Conservation (phyloP, 2,329 filamentous ascomycete genomes). For the Metarhizium rileyi region DNA sequence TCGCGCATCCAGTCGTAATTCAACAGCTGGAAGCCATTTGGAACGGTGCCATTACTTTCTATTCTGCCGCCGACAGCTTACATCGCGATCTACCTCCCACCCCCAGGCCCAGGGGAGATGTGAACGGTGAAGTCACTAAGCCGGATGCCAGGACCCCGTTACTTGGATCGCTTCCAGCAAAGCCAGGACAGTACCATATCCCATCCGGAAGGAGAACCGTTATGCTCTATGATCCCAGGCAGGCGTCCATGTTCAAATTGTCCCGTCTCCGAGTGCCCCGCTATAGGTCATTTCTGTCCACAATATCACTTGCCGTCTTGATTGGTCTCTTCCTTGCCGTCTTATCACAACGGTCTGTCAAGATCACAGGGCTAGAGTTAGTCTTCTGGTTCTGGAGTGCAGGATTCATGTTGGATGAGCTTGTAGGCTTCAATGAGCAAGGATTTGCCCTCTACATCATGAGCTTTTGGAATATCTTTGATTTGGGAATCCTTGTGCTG, state of each 20-base stretch:
- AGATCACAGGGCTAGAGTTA: conserved; percentile 76
- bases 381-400: conserved; percentile 98
- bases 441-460: conserved; percentile 94
- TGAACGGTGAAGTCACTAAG: conserved; percentile 21
- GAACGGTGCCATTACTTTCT: conserved; percentile 92
- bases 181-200: conserved; percentile 21
- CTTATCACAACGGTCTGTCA: conserved; percentile 60
- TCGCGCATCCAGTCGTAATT: conserved; percentile 84
- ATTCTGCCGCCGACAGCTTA: conserved; percentile 75
- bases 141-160: conserved; percentile 41
- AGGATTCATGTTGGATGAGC: conserved; percentile 92
- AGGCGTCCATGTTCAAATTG: conserved; percentile 85
- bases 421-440: conserved; percentile 93
- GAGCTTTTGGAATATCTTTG: conserved; percentile 96
- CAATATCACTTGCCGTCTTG: conserved; percentile 74
- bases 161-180: conserved; percentile 27
- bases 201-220: conserved; percentile 59
- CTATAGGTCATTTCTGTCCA: conserved; percentile 85
- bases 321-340: conserved; percentile 81
- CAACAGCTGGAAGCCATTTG: conserved; percentile 96
- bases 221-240: conserved; percentile 78
- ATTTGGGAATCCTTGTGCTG: conserved; percentile 77
- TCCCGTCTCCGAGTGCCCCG: conserved; percentile 84
- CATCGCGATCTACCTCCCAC: conserved; percentile 46
- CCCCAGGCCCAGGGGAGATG: conserved; percentile 10